Conservation (phyloP, 441 rosid genomes). For the Jatropha multifida region DNA sequence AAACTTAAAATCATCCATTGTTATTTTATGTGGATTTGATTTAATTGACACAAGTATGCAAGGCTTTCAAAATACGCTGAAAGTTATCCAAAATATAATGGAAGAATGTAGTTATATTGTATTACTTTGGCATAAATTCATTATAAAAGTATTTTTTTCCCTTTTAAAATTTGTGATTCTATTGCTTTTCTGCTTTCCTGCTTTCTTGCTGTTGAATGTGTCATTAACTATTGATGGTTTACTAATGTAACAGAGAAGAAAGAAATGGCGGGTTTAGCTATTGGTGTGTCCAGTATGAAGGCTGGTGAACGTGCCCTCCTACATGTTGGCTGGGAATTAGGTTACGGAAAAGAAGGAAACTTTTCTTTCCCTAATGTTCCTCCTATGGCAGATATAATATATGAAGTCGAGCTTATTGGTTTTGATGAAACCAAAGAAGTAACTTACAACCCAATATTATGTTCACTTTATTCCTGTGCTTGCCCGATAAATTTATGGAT, state of each 20-base stretch:
- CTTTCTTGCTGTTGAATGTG: slow-evolving; percentile 8
- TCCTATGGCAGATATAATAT: slow-evolving; percentile 79
- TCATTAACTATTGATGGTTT: slow-evolving; percentile 14
- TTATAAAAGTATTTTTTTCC: background rate
- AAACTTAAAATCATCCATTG: background rate
- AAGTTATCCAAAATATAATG: slow-evolving; percentile 6
- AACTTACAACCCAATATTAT: slow-evolving; percentile 29
- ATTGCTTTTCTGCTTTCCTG: slow-evolving; percentile 6
- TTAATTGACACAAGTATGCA: too few species aligned
- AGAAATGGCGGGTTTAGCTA: slow-evolving; percentile 86
- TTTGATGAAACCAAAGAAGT: slow-evolving; percentile 93
- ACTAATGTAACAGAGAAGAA: slow-evolving; percentile 63
- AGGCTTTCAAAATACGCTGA: background rate
- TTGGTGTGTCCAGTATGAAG: slow-evolving; percentile 86
- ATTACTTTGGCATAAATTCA: background rate
- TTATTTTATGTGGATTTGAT: background rate
- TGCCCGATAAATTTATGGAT: slow-evolving; percentile 18
- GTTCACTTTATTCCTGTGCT: background rate
- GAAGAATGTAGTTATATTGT: slow-evolving; percentile 11
- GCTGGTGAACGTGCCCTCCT: slow-evolving; percentile 83
- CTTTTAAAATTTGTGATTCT: background rate
- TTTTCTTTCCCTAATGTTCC: slow-evolving; percentile 97
- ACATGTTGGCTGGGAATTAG: slow-evolving; percentile 86
- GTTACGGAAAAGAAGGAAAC: slow-evolving; percentile 90
- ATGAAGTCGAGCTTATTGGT: slow-evolving; percentile 92